A percentile compares a stretch with the other conserved stretches of the same genome.
These are phyloP conservation scores for Usnea hakonensis DNA, from an alignment of 495 filamentous ascomycete genomes.

Conservation along the genomic window DNA sequence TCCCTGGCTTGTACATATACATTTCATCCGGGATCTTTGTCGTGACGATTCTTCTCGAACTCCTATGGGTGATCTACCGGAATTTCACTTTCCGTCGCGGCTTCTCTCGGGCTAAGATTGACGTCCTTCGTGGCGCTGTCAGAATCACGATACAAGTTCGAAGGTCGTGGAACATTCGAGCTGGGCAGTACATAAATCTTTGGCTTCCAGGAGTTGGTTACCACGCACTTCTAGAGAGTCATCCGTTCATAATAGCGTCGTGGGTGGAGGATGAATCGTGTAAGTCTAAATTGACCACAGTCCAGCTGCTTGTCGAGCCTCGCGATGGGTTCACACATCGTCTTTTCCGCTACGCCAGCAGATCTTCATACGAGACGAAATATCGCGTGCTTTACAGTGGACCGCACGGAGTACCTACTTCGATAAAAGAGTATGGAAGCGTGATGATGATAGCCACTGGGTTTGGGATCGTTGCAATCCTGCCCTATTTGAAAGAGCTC, in stretches of 20 bases:
- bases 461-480: slow-evolving; percentile 23
- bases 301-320: slow-evolving; percentile 20
- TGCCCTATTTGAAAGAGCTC: slow-evolving; percentile 31
- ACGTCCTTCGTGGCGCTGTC: slow-evolving; percentile 12
- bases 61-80: slow-evolving; percentile 22
- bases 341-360: not conserved
- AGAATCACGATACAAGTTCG: slow-evolving; percentile 7
- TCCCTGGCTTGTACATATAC: slow-evolving; percentile 24
- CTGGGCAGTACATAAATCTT: slow-evolving; percentile 35
- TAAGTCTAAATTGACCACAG: slow-evolving; percentile 13
- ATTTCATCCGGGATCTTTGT: slow-evolving; percentile 23
- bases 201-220: slow-evolving; percentile 30
- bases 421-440: slow-evolving; percentile 27
- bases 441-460: slow-evolving; percentile 27
- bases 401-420: slow-evolving; percentile 25
- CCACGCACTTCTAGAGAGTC: slow-evolving; percentile 29
- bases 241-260: slow-evolving; percentile 35
- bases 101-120: slow-evolving; percentile 16
- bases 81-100: slow-evolving; percentile 25
- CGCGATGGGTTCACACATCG: slow-evolving; percentile 5
- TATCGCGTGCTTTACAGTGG: slow-evolving; percentile 25
- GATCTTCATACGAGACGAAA: not conserved
- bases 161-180: slow-evolving; percentile 25
- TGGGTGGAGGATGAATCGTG: slow-evolving; percentile 23
- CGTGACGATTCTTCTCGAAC: slow-evolving; percentile 21